Evolutionary conservation across 1,139 yeast species (phyloP), one percentile per base, ranked within the genome.

Genomic region (Candida sanyaensis): DNA sequence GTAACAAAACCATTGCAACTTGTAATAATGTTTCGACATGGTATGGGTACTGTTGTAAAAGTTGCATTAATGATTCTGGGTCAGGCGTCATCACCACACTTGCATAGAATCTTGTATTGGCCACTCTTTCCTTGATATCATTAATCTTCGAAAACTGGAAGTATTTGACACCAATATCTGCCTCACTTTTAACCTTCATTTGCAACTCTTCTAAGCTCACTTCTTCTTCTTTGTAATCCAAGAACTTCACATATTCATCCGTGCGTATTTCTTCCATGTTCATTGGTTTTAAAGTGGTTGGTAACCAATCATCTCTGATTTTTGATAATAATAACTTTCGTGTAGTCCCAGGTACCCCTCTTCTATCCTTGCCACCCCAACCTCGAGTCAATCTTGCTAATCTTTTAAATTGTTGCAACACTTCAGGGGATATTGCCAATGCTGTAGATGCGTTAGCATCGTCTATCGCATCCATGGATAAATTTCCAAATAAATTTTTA

Each of bases 361-460:
- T 68, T 49, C 85, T 81, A 60, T 88, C 96, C 55, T 82, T 80
- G 0, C 96, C 96, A 43, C 91, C 86, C 95, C 96, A 89, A 21
- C 90, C 90, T 55, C 88, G 75, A 1, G 88, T 82, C 27, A 85
- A 66, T 50, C 83, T 75, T 9, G 86, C 83, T 54, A 86, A 55
- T 51, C 78, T 75, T 56, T 82, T 84, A 54, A 84, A 81, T 57
- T 84, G 89, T 45, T 76, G 80, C 49, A 86, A 66, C 10, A 83
- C 77, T 54, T 86, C 91, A 0, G 91, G 91, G 0, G 87, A 75
- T 1, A 81, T 76, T 29, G 86, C 81, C 30, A 78, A 61, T 1
- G 85, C 73, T 1, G 84, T 70, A 4, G 84, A 73, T 6, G 87
- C 77, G 55, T 86, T 88, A 0, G 90, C 92, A 63, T 86, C 93